Evolutionary conservation across 768 basidiomycete genomes (phyloP).

Genomic region (Scleroderma bovista): DNA sequence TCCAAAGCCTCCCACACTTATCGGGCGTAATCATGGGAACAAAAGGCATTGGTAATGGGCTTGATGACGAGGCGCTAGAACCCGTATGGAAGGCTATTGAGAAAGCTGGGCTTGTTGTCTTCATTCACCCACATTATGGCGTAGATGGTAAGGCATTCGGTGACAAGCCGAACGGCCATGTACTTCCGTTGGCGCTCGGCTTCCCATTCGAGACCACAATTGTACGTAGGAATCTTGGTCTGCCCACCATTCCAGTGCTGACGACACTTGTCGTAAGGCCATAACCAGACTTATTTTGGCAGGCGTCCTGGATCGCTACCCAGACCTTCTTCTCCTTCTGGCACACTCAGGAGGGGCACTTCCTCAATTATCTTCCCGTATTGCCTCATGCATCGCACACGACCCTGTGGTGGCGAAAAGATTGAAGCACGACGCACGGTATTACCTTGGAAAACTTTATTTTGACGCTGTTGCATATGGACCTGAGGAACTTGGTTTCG

Average conservation of each 20-base stretch:
- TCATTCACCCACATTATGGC: slow-evolving; percentile 86
- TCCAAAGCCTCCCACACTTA: slow-evolving; percentile 59
- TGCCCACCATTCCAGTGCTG: not conserved
- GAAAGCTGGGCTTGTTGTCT: slow-evolving; percentile 63
- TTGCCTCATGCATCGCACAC: slow-evolving; percentile 81
- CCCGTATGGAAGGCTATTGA: slow-evolving; percentile 80
- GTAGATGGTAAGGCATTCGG: slow-evolving; percentile 74
- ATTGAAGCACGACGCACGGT: slow-evolving; percentile 76
- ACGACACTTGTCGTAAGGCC: slow-evolving; percentile 35
- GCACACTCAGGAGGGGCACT: slow-evolving; percentile 87
- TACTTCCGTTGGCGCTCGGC: slow-evolving; percentile 79
- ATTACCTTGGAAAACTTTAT: slow-evolving; percentile 74
- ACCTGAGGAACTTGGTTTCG: slow-evolving; percentile 76
- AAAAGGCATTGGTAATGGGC: slow-evolving; percentile 66
- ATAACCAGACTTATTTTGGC: slow-evolving; percentile 76
- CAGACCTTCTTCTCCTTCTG: slow-evolving; percentile 67
- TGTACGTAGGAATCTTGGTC: slow-evolving; percentile 38
- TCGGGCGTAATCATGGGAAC: slow-evolving; percentile 81
- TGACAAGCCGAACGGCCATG: slow-evolving; percentile 76
- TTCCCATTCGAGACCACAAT: slow-evolving; percentile 91
- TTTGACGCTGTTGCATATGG: slow-evolving; percentile 90
- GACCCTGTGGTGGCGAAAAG: slow-evolving; percentile 75
- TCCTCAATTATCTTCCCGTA: slow-evolving; percentile 75
- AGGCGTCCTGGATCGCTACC: slow-evolving; percentile 77
- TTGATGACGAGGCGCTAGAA: slow-evolving; percentile 76